A percentile compares a stretch with the other conserved stretches of the same genome.
These are phyloP conservation scores for Daldinia loculata DNA, from an alignment of 495 filamentous ascomycete species.

Conservation along the genomic window DNA sequence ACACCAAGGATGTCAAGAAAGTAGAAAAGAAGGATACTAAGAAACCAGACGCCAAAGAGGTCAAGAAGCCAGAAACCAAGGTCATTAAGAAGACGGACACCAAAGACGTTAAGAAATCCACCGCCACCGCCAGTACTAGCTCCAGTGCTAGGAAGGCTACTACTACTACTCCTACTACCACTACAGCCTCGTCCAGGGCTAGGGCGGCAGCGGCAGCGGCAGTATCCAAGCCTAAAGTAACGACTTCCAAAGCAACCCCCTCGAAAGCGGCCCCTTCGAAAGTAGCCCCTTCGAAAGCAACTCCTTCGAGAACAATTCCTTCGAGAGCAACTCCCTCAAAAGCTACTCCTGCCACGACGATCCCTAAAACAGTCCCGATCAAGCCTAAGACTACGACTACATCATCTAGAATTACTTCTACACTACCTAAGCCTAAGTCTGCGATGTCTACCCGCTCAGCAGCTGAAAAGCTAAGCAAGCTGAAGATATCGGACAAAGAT, in stretches of 20 bases:
- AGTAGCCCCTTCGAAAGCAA: background rate
- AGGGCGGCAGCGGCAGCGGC: background rate
- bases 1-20: background rate
- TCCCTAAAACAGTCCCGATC: background rate
- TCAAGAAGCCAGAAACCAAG: background rate
- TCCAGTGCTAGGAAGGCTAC: background rate
- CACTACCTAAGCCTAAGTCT: background rate
- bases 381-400: slow-evolving; percentile 3
- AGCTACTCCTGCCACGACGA: background rate
- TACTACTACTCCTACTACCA: background rate
- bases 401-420: background rate
- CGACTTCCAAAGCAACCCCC: background rate
- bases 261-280: background rate
- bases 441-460: slow-evolving; percentile 16
- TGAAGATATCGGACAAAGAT: slow-evolving; percentile 19
- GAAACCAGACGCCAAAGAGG: background rate
- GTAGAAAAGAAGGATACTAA: slow-evolving; percentile 6
- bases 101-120: background rate
- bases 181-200: background rate
- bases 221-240: background rate
- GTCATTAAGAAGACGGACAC: background rate
- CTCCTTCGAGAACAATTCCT: background rate
- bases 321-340: background rate
- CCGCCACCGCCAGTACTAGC: background rate
- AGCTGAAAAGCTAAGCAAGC: slow-evolving; percentile 13